Percentiles rank a stretch among this genome's conserved stretches.
Conservation (phyloP, 176 grass and related monocot genomes). For the Musa schizocarpa region DNA sequence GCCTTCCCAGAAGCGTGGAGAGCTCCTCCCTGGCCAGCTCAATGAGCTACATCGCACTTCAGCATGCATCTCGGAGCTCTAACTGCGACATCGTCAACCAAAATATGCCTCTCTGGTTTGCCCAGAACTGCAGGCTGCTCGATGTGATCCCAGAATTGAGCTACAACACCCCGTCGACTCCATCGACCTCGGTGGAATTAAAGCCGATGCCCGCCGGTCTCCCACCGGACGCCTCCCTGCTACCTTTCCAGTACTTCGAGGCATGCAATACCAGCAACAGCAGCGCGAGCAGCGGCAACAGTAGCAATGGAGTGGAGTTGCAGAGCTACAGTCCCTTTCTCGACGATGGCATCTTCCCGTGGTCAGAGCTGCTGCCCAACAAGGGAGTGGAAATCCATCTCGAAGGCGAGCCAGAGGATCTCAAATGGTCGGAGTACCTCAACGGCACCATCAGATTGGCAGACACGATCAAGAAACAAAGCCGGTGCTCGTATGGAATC, state of each 20-base stretch:
- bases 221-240: background rate
- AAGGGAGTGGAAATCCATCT: slow-evolving; percentile 15
- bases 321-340: slow-evolving; percentile 9
- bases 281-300: slow-evolving; percentile 16
- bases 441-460: slow-evolving; percentile 12
- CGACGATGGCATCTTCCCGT: slow-evolving; percentile 20
- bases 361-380: slow-evolving; percentile 19
- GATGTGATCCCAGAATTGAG: slow-evolving; percentile 4
- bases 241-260: slow-evolving; percentile 4
- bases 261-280: slow-evolving; percentile 1
- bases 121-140: background rate
- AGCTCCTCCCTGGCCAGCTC: background rate
- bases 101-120: slow-evolving; percentile 10
- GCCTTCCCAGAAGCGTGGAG: too few species aligned
- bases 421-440: slow-evolving; percentile 29
- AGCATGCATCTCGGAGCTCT: background rate
- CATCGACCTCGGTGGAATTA: background rate
- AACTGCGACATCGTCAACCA: background rate
- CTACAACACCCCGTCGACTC: background rate
- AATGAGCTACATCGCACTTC: background rate
- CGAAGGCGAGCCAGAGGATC: slow-evolving; percentile 20
- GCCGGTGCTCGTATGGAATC: background rate
- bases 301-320: slow-evolving; percentile 11
- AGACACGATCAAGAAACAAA: background rate
- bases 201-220: background rate